These are phyloP conservation scores for Metarhizium anisopliae DNA, from an alignment of 2,329 filamentous ascomycete genomes.

Conservation along the genomic window DNA sequence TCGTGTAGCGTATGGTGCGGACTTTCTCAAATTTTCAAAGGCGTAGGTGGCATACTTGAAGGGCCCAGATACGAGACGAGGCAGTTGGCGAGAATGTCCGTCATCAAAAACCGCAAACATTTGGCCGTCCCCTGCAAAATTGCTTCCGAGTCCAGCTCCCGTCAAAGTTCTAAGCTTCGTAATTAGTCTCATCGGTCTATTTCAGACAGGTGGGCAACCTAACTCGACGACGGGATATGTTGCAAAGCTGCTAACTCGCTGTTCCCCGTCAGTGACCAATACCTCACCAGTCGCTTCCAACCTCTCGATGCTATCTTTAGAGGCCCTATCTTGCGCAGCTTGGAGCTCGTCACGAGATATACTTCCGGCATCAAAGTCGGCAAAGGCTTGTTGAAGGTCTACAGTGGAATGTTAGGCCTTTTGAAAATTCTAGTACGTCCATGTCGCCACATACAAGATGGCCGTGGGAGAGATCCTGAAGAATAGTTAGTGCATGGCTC, in stretches of 20 bases:
- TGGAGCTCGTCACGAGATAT: slow-evolving; percentile 5
- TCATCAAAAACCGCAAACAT: slow-evolving; percentile 8
- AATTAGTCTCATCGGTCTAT: background rate
- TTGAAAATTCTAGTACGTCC: background rate
- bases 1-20: slow-evolving; percentile 3
- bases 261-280: slow-evolving; percentile 8
- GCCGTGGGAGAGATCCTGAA: background rate
- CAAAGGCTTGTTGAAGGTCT: slow-evolving; percentile 8
- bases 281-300: slow-evolving; percentile 6
- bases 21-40: slow-evolving; percentile 5
- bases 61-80: slow-evolving; percentile 6
- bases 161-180: slow-evolving; percentile 3
- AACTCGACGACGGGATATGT: slow-evolving; percentile 8
- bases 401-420: background rate
- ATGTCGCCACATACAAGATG: background rate
- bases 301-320: slow-evolving; percentile 6
- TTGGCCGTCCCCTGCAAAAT: slow-evolving; percentile 6
- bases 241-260: slow-evolving; percentile 8
- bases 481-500: background rate
- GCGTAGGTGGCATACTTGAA: slow-evolving; percentile 8
- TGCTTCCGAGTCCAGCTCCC: slow-evolving; percentile 4
- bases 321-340: slow-evolving; percentile 4
- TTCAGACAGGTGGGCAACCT: background rate
- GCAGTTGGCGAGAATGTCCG: slow-evolving; percentile 9
- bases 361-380: slow-evolving; percentile 6